Evolutionary conservation across 2,329 filamentous ascomycete species (phyloP).

Genomic region (Sarocladium strictum): DNA sequence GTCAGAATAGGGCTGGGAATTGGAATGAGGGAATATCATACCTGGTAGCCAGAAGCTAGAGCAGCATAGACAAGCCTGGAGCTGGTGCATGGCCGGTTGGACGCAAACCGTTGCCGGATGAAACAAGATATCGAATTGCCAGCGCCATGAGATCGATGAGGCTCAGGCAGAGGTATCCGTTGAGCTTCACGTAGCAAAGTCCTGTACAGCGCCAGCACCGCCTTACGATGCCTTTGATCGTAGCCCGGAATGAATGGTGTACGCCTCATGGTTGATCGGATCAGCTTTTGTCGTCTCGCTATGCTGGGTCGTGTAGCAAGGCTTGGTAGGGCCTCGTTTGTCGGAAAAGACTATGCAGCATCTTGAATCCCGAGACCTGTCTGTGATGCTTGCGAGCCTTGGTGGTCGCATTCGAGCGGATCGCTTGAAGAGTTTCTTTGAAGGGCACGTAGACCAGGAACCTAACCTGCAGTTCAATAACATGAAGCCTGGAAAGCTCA

Average conservation of each 20-base stretch:
- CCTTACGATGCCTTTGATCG: constrained; percentile 46
- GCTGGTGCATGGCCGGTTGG: constrained; percentile 53
- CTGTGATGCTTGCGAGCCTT: background rate
- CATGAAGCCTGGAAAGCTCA: too few species aligned
- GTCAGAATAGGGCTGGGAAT: background rate
- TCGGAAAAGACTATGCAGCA: background rate
- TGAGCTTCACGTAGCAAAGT: constrained; percentile 57
- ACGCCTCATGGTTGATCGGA: constrained; percentile 2
- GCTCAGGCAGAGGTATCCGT: constrained; percentile 44
- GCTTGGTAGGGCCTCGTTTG: background rate
- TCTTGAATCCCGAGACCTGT: background rate
- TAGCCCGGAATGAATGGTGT: constrained; percentile 39
- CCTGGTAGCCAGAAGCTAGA: constrained; percentile 64
- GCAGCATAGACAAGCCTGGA: constrained; percentile 54
- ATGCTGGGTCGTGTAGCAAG: background rate
- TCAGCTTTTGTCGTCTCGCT: background rate
- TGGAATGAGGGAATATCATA: constrained; percentile 19
- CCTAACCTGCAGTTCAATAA: too few species aligned
- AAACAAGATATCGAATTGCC: constrained; percentile 47
- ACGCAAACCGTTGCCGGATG: constrained; percentile 56
- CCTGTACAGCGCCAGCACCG: constrained; percentile 65
- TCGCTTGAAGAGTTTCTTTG: background rate
- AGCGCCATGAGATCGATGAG: constrained; percentile 17
- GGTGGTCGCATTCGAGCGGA: too few species aligned
- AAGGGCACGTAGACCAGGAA: background rate